Percentiles rank a stretch among this genome's conserved stretches.
These are phyloP conservation scores for Curvularia sp. DNA, from an alignment of 2,329 filamentous ascomycete species.

Conservation along the genomic window DNA sequence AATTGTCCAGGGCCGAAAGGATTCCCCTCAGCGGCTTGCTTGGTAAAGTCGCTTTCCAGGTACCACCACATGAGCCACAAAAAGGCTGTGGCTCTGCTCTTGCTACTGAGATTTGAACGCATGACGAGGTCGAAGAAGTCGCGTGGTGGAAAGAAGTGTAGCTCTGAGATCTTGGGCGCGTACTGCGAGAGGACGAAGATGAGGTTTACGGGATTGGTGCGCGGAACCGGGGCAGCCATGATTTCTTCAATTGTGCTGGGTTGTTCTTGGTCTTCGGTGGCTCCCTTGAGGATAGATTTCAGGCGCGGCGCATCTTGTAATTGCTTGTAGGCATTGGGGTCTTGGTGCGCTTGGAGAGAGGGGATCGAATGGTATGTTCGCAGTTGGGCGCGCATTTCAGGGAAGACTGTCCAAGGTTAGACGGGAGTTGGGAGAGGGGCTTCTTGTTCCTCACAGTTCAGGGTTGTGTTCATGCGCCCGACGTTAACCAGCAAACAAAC, in stretches of 20 bases:
- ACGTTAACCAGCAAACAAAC: constrained; percentile 97
- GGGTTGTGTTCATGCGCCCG: constrained; percentile 96
- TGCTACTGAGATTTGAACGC: constrained; percentile 81
- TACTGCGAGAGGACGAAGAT: constrained; percentile 94
- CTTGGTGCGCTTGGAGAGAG: constrained; percentile 91
- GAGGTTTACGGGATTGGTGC: constrained; percentile 96
- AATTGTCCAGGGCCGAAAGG: constrained; percentile 75
- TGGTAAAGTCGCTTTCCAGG: constrained; percentile 91
- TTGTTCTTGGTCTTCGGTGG: constrained; percentile 88
- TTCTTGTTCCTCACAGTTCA: constrained; percentile 77
- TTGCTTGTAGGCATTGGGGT: constrained; percentile 96
- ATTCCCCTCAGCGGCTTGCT: constrained; percentile 86
- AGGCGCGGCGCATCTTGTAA: constrained; percentile 93
- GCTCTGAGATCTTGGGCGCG: constrained; percentile 87
- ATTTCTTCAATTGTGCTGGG: constrained; percentile 85
- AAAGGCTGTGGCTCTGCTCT: constrained; percentile 84
- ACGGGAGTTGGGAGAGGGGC: background rate
- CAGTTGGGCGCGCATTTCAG: constrained; percentile 97
- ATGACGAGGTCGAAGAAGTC: constrained; percentile 98
- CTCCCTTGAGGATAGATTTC: constrained; percentile 96
- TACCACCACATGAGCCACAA: constrained; percentile 99
- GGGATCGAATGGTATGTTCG: constrained; percentile 98
- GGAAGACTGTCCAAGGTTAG: constrained; percentile 73
- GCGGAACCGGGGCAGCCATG: constrained; percentile 69
- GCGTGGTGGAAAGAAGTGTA: constrained; percentile 82